Percentiles rank a stretch among this genome's conserved stretches.
phyloP scores from a whole-genome alignment of 1,284 basidiomycete genomes.

The Leccinum subspadiceum region DNA sequence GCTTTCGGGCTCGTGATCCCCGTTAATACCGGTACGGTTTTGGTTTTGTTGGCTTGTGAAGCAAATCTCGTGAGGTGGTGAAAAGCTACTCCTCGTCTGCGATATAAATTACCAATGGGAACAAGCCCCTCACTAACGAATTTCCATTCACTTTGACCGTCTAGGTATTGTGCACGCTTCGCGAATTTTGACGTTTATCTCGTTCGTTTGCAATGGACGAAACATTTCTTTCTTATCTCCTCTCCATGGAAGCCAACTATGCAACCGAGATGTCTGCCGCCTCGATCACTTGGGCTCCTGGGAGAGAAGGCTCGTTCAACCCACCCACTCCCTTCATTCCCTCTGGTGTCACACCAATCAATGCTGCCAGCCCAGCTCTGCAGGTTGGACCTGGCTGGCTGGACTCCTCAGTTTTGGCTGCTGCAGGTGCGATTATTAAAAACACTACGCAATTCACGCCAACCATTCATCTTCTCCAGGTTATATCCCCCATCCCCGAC shows the following conservation, averaged over 20 bases:
- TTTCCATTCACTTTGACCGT: background rate
- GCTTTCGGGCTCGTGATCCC: conserved; percentile 1
- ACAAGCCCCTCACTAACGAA: background rate
- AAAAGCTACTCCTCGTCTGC: background rate
- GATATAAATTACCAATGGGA: conserved; percentile 1
- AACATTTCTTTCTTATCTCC: background rate
- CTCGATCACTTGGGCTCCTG: background rate
- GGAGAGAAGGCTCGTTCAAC: background rate
- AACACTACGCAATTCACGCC: background rate
- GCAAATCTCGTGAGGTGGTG: background rate
- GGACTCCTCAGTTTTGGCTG: background rate
- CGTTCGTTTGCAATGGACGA: conserved; percentile 3
- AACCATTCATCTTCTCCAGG: conserved; percentile 4
- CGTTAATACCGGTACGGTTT: background rate
- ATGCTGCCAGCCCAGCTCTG: background rate
- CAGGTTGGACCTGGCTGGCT: conserved; percentile 1
- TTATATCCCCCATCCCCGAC: background rate
- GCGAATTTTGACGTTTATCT: background rate
- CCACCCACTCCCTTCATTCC: background rate
- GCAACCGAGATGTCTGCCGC: background rate
- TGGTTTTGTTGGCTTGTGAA: background rate
- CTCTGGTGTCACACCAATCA: background rate
- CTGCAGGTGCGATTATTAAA: conserved; percentile 3
- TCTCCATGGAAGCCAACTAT: background rate
- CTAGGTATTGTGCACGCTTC: background rate